Evolutionary conservation across 2,329 filamentous ascomycete genomes (phyloP), one percentile per base, ranked within the genome.

Genomic region (Phialemonium atrogriseum): DNA sequence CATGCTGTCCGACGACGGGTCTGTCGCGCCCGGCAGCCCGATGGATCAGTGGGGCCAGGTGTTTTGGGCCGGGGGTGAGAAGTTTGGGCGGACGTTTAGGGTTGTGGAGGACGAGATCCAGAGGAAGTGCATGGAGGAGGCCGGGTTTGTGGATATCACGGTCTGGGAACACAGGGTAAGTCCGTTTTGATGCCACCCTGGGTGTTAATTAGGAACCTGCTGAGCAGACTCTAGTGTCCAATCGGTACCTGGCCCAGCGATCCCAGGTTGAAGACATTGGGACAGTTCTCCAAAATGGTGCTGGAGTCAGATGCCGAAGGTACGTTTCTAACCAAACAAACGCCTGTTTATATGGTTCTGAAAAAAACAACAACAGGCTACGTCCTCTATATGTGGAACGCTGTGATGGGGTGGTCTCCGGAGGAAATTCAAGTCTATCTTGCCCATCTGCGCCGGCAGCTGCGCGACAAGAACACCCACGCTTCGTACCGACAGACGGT

Each of bases 1-100:
- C n/a, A 34, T 38, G 23, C 31, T 23, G 7, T 59, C 71, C 31
- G 63, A 77, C 26, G 73, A 78, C 46, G 70, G 77, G 41, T 64
- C 69, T 2, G 31, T 37, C 8, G 3, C 16, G 10, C 25, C 31
- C 5, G 35, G 21, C 11, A 31, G 32, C 11, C 34, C 23, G 65
- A 70, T 47, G 58, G 40, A 15, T 44, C 51, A 10, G 51, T 65
- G 58, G 59, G 51, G 58, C 2, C 57, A 52, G 29, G 52, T 41
- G 12, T 41, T 34, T n/a, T 14, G 12, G 5, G 38, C 40, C 4
- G 42, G 30, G 7, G 40, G 38, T 10, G 36, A 32, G 14, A 41
- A 35, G 25, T 38, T 39, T 24, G 33, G 40, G 7, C 16, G 38
- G 15, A 24, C 36, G 9, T 43, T 45, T 18, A 17, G 12, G 12